A percentile compares a stretch with the other conserved stretches of the same genome.
phyloP scores from a whole-genome alignment of 2,329 filamentous ascomycete species.

The Aspergillus viridinutans region DNA sequence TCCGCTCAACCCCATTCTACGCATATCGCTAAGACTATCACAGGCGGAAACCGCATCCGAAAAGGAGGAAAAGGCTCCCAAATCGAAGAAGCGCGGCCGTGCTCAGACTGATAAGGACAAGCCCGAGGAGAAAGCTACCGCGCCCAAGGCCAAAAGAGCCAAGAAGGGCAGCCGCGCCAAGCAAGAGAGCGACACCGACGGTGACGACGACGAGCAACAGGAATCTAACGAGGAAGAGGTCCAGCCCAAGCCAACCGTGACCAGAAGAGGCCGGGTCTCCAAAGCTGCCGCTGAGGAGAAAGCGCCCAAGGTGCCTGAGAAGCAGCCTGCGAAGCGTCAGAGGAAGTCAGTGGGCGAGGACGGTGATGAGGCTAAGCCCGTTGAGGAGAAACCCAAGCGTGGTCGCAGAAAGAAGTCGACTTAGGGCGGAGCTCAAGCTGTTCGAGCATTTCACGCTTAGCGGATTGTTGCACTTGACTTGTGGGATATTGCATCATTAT shows the following conservation, averaged over 20 bases:
- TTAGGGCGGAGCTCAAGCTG: neutral
- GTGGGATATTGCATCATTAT: neutral
- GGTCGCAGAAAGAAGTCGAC: slow-evolving; percentile 18
- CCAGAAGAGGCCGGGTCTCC: slow-evolving; percentile 19
- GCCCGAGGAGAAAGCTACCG: slow-evolving; percentile 7
- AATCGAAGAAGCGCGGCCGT: slow-evolving; percentile 16
- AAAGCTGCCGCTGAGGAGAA: slow-evolving; percentile 7
- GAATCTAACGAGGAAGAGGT: slow-evolving; percentile 7
- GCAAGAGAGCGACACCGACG: slow-evolving; percentile 10
- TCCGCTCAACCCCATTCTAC: neutral
- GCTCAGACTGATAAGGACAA: slow-evolving; percentile 10
- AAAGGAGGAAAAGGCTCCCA: slow-evolving; percentile 13
- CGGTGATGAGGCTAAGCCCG: slow-evolving; percentile 13
- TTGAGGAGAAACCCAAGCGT: slow-evolving; percentile 23
- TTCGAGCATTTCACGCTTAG: neutral
- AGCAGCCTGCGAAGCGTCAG: slow-evolving; percentile 11
- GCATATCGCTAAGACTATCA: slow-evolving; percentile 10
- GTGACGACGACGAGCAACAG: neutral
- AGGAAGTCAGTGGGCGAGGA: slow-evolving; percentile 8
- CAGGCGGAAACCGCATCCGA: slow-evolving; percentile 9
- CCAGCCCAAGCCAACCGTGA: slow-evolving; percentile 12
- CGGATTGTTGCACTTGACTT: neutral
- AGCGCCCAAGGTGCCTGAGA: slow-evolving; percentile 1
- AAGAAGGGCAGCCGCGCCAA: slow-evolving; percentile 4
- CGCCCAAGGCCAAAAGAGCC: slow-evolving; percentile 14